Evolutionary conservation across 2,329 filamentous ascomycete genomes (phyloP), one percentile per base, ranked within the genome.

Genomic region (Fusarium marasasianum): DNA sequence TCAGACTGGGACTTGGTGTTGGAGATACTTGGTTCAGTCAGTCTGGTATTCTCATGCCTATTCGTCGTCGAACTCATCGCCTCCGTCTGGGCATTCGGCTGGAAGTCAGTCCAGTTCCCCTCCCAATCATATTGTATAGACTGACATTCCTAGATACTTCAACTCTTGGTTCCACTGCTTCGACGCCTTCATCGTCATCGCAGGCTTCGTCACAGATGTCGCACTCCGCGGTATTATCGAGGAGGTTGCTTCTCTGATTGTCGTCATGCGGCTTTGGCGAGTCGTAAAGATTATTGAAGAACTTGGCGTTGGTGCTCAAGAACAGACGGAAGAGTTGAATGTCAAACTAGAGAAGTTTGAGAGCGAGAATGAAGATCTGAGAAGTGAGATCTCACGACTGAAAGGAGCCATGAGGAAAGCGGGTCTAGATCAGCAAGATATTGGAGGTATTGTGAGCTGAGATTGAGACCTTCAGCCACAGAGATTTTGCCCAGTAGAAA

Each of bases 161-260:
- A 64, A 69, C 18, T 64, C 65, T 1, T 69, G 66, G 58, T 69
- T 69, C 1, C 65, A 69, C 3, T 69, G 65, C 3, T 69, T 69
- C 13, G 57, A 69, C 4, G 51, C 58, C 3, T 69, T 57, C 7
- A 69, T 69, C 5, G 58, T 69, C 3, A 37, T 64, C 13, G 65
- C 65, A 11, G 66, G 65, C 4, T 69, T 69, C 18, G 24, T 69
- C 0, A 69, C 65, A 0, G 65, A 69, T 12, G 66, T 69, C 2
- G 57, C 66, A 5, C 40, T 69, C 0, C 65, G 66, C 0, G 65
- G 65, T 5, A 63, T 69, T 1, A 38, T 69, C 3, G 58, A 69
- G 41, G 65, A 69, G 18, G 58, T 69, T 3, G 66, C 66, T 3
- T 69, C 65, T 24, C 37, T 69, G 1, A 69, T 69, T 7, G 66